Evolutionary conservation across 73 alveolate species (phyloP), one percentile per base, ranked within the genome.

Genomic region (Tetrahymena malaccensis): DNA sequence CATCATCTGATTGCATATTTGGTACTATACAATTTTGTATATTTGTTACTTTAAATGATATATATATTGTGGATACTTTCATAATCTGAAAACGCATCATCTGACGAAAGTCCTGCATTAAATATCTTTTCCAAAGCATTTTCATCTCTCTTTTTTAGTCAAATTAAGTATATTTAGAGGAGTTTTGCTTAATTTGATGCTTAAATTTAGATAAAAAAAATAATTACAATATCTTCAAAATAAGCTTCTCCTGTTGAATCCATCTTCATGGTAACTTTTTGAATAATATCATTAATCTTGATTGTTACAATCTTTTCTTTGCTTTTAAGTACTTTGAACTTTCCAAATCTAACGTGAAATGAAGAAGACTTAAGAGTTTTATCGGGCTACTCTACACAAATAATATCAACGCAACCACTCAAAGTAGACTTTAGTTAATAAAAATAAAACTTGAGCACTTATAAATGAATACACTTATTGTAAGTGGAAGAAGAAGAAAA

Each of bases 221-320:
- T 27, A 3, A 70, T 27, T 70, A 70, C 89, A 70, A 70, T 70
- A 25, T 94, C 96, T 34, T 70, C 97, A 94, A 99, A 98, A 96
- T 96, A 98, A 19, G 99, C 99, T 84, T 96, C 98, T n/a, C 99
- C 99, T 83, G 98, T 98, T 33, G 97, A 96, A 25, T 98, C 99
- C 85, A 99, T 96, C 83, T 97, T 96, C 99, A 99, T 99, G 31
- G 96, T 97, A 94, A 98, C 94, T 83, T 97, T 98, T 10, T 98
- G 95, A 13, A 43, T 97, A 33, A 96, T 93, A 17, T 97, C 99
- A 96, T 99, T 99, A 70, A 98, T 98, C 57, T 96, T 94, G 50
- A 99, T 95, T 6, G 94, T 85, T 35, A 98, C 99, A 43, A 94
- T 96, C 93, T 97, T 98, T 19, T 93, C 99, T 7, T 70, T 70